A percentile compares a stretch with the other conserved stretches of the same genome.
Conservation (phyloP, 2,329 filamentous ascomycete species). For the Hirsutella thompsonii region DNA sequence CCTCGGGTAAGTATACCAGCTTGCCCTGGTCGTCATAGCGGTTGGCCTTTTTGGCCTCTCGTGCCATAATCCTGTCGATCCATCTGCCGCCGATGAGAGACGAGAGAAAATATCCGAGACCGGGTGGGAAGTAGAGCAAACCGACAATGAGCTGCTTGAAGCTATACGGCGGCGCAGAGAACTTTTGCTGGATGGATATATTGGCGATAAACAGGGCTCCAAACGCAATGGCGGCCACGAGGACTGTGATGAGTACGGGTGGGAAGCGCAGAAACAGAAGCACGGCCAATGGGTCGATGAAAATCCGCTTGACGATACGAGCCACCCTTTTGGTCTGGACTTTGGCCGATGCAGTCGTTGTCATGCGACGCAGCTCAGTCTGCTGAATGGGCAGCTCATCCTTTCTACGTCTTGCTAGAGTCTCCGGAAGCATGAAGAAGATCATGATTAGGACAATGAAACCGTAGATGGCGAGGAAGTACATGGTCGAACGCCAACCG, state of each 20-base stretch:
- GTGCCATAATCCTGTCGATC: conserved; percentile 71
- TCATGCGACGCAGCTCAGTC: conserved; percentile 28
- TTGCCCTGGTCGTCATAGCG: conserved; percentile 55
- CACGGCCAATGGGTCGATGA: conserved; percentile 62
- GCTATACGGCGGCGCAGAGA: conserved; percentile 52
- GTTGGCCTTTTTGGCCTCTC: conserved; percentile 57
- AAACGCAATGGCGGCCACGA: conserved; percentile 64
- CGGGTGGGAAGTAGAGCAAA: conserved; percentile 63
- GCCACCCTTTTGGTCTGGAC: conserved; percentile 40
- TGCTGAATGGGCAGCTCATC: conserved; percentile 3
- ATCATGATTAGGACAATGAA: conserved; percentile 41
- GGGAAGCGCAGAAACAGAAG: conserved; percentile 62
- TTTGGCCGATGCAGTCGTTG: conserved; percentile 49
- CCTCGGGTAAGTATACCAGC: conserved; percentile 60
- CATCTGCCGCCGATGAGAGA: conserved; percentile 61
- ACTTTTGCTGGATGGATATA: conserved; percentile 61
- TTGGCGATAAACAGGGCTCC: conserved; percentile 66
- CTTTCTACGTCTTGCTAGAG: conserved; percentile 29
- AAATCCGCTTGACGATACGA: conserved; percentile 40
- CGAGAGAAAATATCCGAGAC: conserved; percentile 57
- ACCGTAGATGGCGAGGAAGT: conserved; percentile 64
- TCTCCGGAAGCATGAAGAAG: conserved; percentile 52
- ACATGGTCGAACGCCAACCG: conserved; percentile 67
- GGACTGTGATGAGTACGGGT: conserved; percentile 59
- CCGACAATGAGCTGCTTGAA: conserved; percentile 59